Evolutionary conservation across 208 protist species (phyloP).

Genomic region (Trypanosomatidae sp.): DNA sequence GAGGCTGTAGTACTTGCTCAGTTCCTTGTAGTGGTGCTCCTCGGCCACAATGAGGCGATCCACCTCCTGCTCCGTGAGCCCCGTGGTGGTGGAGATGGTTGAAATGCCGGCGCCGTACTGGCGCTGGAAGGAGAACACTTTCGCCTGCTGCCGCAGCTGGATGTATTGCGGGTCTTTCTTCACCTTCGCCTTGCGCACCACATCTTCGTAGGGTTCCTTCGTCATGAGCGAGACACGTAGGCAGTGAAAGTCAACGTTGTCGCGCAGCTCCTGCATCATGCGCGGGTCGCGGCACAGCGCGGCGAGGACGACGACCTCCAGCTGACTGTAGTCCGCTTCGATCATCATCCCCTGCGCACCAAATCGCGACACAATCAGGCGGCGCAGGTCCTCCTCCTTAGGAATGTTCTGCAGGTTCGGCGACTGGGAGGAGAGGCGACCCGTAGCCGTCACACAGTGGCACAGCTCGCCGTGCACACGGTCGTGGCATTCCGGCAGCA

Average conservation of each 20-base stretch:
- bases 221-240: conserved; percentile 88
- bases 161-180: conserved; percentile 86
- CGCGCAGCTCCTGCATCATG: conserved; percentile 88
- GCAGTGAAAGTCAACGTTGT: conserved; percentile 91
- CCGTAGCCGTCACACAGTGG: conserved; percentile 88
- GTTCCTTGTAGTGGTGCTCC: conserved; percentile 86
- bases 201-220: conserved; percentile 89
- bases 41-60: conserved; percentile 83
- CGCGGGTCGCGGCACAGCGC: conserved; percentile 79
- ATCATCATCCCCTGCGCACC: conserved; percentile 82
- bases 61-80: conserved; percentile 85
- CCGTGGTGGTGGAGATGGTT: conserved; percentile 85
- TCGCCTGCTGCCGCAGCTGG: conserved; percentile 90
- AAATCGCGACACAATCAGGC: conserved; percentile 85
- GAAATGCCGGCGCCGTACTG: conserved; percentile 88
- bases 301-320: conserved; percentile 91
- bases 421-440: conserved; percentile 86
- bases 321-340: conserved; percentile 90
- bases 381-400: conserved; percentile 79
- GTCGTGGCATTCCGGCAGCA: conserved; percentile 82
- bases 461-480: conserved; percentile 89
- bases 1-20: conserved; percentile 77
- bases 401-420: conserved; percentile 92
- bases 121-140: conserved; percentile 92
- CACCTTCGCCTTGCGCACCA: conserved; percentile 82